Conservation (phyloP, 305 asterid genomes). For the Ruellia speciosa region DNA sequence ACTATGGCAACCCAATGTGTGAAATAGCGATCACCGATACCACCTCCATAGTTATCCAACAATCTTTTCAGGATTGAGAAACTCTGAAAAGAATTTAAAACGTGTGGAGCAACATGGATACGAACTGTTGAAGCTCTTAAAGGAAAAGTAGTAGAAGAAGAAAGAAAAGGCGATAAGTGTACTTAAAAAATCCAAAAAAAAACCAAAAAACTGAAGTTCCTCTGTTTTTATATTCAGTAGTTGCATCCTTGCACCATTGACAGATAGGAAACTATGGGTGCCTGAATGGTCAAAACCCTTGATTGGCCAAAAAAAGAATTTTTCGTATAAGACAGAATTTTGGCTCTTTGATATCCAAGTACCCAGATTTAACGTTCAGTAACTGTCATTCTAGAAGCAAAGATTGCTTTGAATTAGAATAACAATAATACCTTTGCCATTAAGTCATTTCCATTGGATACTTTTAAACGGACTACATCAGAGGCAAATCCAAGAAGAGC, state of each 20-base stretch:
- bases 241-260: slow-evolving; percentile 12
- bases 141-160: too few relatives aligned
- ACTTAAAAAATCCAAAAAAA: neutral
- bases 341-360: slow-evolving; percentile 1
- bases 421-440: slow-evolving; percentile 55
- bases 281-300: neutral
- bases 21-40: slow-evolving; percentile 44
- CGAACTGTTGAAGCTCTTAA: neutral
- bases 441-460: slow-evolving; percentile 61
- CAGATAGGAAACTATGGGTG: neutral
- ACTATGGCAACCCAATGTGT: slow-evolving; percentile 69
- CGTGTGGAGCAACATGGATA: slow-evolving; percentile 22
- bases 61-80: slow-evolving; percentile 62
- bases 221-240: slow-evolving; percentile 12
- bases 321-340: neutral
- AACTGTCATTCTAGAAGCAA: too few relatives aligned
- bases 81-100: slow-evolving; percentile 49
- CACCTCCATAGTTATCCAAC: slow-evolving; percentile 57
- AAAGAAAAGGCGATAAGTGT: slow-evolving; percentile 15
- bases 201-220: slow-evolving; percentile 11
- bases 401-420: too few relatives aligned
- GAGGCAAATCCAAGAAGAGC: slow-evolving; percentile 63
- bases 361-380: too few relatives aligned
- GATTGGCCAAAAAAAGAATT: neutral
- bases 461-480: slow-evolving; percentile 37